Evolutionary conservation across 352 stramenopile species (phyloP), one percentile per base, ranked within the genome.

Genomic region (Phytophthora pluvialis): DNA sequence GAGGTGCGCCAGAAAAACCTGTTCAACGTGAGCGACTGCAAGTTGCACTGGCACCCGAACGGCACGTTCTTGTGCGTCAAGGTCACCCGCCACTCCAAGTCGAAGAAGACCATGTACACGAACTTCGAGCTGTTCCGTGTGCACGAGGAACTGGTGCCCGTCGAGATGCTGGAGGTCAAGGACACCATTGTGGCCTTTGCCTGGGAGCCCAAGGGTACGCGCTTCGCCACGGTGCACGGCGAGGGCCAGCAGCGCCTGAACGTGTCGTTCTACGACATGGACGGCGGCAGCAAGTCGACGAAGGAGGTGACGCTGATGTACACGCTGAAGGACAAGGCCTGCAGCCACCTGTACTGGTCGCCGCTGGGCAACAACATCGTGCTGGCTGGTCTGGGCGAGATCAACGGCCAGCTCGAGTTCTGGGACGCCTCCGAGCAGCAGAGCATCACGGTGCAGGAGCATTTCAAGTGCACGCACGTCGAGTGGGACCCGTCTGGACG

Each of bases 121-220:
- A 99, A 99, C 73, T 98, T 99, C 73, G 97, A 99, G 77, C 80
- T 99, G 42, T 99, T 99, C 83, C 87, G 97, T 53, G 80, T 99
- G 40, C 92, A 91, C 43, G 95, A 99, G 67, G 52, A 87, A 32
- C 93, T 98, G 50, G 91, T 99, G 64, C 97, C 97, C 0, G 96
- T 99, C 3, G 97, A 99, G 78, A 99, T 99, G 92, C 79, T 99
- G 12, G 96, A 99, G 77, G 90, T 99, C 57, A 98, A 99, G 75
- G 88, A 99, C 61, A 94, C 84, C 42, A 91, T 99, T 40, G 93
- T 99, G 63, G 92, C 92, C 12, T 98, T 99, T 60, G 82, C 89
- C 5, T 99, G 95, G 90, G 98, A 99, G 78, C 97, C 97, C 29
- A 91, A 92, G 49, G 97, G 98, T 50, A 93, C 93, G 48, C 81